phyloP scores from a whole-genome alignment of 352 stramenopile genomes.

The Phytophthora multivora region DNA sequence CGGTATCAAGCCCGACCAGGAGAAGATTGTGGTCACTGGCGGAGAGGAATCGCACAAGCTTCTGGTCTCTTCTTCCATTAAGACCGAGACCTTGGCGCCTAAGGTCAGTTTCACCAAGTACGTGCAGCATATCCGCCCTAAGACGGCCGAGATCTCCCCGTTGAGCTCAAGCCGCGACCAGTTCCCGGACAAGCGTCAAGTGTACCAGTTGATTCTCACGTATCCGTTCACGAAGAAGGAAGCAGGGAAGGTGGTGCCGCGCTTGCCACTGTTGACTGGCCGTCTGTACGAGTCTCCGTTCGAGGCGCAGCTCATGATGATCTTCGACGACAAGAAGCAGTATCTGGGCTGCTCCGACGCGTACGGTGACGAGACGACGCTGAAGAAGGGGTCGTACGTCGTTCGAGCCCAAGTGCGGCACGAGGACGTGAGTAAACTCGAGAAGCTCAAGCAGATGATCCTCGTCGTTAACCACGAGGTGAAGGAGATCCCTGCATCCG shows the following conservation, averaged over 20 bases:
- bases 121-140: slow-evolving; percentile 82
- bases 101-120: slow-evolving; percentile 84
- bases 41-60: slow-evolving; percentile 81
- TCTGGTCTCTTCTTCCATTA: slow-evolving; percentile 67
- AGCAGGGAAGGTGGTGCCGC: slow-evolving; percentile 78
- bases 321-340: slow-evolving; percentile 95
- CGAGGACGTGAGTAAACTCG: slow-evolving; percentile 81
- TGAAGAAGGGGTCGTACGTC: slow-evolving; percentile 89
- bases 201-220: slow-evolving; percentile 90
- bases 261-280: slow-evolving; percentile 78
- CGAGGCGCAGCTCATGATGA: slow-evolving; percentile 92
- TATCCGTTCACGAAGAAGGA: slow-evolving; percentile 92
- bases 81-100: slow-evolving; percentile 81
- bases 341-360: slow-evolving; percentile 86
- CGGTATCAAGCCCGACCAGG: slow-evolving; percentile 74
- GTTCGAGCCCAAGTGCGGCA: slow-evolving; percentile 80
- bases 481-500: slow-evolving; percentile 66
- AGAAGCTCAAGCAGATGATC: slow-evolving; percentile 84
- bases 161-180: slow-evolving; percentile 82
- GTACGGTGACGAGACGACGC: slow-evolving; percentile 76
- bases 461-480: slow-evolving; percentile 75
- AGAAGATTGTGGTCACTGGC: slow-evolving; percentile 59
- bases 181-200: slow-evolving; percentile 83
- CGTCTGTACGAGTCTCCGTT: slow-evolving; percentile 94
- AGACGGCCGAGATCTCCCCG: slow-evolving; percentile 74